Evolutionary conservation across 2,329 filamentous ascomycete species (phyloP).

Genomic region (Colletotrichum plurivorum): DNA sequence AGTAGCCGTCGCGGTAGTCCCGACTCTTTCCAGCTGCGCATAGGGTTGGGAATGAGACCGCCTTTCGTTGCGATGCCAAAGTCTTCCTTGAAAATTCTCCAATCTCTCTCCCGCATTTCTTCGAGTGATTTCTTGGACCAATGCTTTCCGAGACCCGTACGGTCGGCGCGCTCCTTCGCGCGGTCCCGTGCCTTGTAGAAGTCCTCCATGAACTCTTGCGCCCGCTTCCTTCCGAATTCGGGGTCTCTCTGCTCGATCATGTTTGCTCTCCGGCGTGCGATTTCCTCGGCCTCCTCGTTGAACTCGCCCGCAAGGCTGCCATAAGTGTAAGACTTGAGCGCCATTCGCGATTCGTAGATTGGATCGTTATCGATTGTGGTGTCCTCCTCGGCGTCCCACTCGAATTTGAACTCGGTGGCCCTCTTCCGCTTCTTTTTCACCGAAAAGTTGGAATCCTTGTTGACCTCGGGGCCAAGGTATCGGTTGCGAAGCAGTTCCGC

Average conservation of each 20-base stretch:
- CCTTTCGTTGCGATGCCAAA: constrained; percentile 97
- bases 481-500: constrained; percentile 81
- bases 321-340: constrained; percentile 51
- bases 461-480: constrained; percentile 93
- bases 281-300: constrained; percentile 69
- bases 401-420: constrained; percentile 96
- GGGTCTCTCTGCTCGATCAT: constrained; percentile 81
- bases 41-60: constrained; percentile 91
- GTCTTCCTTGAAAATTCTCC: constrained; percentile 99
- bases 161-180: constrained; percentile 79
- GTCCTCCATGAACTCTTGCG: constrained; percentile 86
- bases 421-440: constrained; percentile 96
- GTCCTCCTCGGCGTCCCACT: constrained; percentile 96
- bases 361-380: constrained; percentile 88
- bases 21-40: constrained; percentile 95
- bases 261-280: constrained; percentile 71
- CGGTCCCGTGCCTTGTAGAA: constrained; percentile 73
- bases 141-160: constrained; percentile 88
- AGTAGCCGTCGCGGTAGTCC: constrained; percentile 82
- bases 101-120: constrained; percentile 97
- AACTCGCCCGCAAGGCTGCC: constrained; percentile 66
- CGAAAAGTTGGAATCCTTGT: constrained; percentile 86
- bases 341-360: constrained; percentile 68
- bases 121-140: constrained; percentile 95
- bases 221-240: constrained; percentile 82